Base-by-base conservation (phyloP, 345 rosid species). In the Excoecaria cochinchinensis region DNA sequence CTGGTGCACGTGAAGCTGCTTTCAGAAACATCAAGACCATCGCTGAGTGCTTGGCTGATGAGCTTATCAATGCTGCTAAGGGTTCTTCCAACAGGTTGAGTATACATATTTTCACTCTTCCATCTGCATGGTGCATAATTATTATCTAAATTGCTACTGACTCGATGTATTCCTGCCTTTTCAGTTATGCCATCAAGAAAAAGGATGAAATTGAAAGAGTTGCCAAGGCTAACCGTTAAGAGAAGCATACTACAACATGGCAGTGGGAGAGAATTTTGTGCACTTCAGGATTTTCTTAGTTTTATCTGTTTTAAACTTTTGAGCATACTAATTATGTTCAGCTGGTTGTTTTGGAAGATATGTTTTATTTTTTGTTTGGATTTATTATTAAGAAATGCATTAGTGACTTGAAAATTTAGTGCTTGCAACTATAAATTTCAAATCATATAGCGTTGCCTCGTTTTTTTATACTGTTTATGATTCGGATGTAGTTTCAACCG, bases 181-280 rank as follows among this genome's bases (percentile, higher is more conserved):
- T 36, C 83, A 86, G 89, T 80, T 95, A 95, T 78, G 99, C 99
- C 19, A 95, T 95, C 68, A 95, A 95, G 90, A 95, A 95, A 87
- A 95, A 95, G 77, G 98, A 95, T 74, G 99, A 92, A 82, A 89
- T 95, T 24, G 99, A 95, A 77, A 88, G 99, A 87, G 99, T 95
- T 83, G 99, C 99, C 0, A 95, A 95, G 88, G 99, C 98, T 40
- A 95, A 95, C 65, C 99, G 99, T 87, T 95, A 74, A 91, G 67
- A 15, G 39, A 5, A 24, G 31, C 31, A 51, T 9, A 24, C 7
- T 56, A 19, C 24, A 24, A 17, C 11, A 61, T 68, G 74, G 70
- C 40, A 38, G 73, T 21, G 69, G 52, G 44, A 14, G 13, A 17
- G 48, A 59, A 56, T 31, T 74, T 74, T 67, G 46, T 64, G 48